phyloP scores from a whole-genome alignment of 371 early-diverging fungal species.

The Dichotomocladium elegans region DNA sequence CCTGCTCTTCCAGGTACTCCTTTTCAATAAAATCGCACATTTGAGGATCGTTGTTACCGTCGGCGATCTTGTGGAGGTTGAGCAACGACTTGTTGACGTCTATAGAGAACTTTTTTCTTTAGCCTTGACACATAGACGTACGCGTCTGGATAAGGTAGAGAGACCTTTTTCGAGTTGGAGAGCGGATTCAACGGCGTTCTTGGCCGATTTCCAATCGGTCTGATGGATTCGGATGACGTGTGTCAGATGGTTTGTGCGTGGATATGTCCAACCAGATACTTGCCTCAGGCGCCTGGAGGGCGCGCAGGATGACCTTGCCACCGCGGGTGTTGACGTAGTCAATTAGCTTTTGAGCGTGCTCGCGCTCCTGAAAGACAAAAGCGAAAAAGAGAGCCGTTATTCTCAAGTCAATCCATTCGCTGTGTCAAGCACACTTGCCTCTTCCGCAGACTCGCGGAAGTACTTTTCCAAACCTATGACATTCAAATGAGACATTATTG shows the following conservation, averaged over 20 bases:
- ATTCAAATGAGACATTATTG: neutral
- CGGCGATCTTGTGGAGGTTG: conserved; percentile 60
- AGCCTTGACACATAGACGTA: neutral
- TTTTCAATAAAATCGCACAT: conserved; percentile 66
- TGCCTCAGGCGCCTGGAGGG: conserved; percentile 52
- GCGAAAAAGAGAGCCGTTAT: neutral
- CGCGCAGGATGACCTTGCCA: conserved; percentile 44
- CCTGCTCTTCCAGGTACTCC: conserved; percentile 61
- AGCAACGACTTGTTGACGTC: conserved; percentile 68
- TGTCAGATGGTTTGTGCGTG: neutral
- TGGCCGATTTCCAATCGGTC: conserved; percentile 63
- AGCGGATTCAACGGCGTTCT: conserved; percentile 61
- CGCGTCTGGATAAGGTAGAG: neutral
- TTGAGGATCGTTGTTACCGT: conserved; percentile 62
- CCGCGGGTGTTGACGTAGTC: conserved; percentile 58
- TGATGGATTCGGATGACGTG: conserved; percentile 11
- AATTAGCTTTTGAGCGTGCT: conserved; percentile 53
- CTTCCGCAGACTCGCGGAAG: conserved; percentile 50
- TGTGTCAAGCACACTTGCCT: no score
- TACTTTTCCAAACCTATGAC: conserved; percentile 52
- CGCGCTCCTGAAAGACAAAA: conserved; percentile 38
- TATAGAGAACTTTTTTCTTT: conserved; percentile 5
- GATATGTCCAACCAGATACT: neutral
- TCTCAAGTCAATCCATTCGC: neutral
- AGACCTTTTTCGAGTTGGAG: conserved; percentile 64